Evolutionary conservation across 2,329 filamentous ascomycete species (phyloP).

Genomic region (Paecilomyces formosus): DNA sequence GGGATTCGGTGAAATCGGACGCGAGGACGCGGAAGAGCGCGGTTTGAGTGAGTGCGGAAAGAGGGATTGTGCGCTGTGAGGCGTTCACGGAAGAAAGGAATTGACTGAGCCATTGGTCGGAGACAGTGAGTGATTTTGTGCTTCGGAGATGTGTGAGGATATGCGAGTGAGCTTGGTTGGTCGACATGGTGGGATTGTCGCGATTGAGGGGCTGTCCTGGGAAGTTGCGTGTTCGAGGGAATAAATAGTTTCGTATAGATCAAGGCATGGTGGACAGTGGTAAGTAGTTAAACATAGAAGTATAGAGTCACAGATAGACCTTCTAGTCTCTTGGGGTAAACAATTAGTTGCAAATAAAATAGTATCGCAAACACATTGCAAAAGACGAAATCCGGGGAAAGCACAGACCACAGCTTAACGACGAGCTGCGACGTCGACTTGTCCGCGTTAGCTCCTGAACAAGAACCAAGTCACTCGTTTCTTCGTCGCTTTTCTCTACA

Average conservation of each 20-base stretch:
- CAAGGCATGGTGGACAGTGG: not conserved
- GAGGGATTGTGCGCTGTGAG: constrained; percentile 48
- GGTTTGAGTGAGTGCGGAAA: constrained; percentile 68
- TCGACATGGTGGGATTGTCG: not conserved
- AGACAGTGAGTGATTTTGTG: constrained; percentile 50
- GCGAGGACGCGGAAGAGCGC: constrained; percentile 73
- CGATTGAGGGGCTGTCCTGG: not conserved
- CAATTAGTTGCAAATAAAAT: not conserved
- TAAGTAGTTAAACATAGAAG: not conserved
- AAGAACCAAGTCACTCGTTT: not conserved
- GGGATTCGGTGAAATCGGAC: constrained; percentile 63
- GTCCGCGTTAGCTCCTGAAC: not conserved
- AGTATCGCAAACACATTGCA: not conserved
- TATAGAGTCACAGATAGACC: not conserved
- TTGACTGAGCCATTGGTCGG: constrained; percentile 53
- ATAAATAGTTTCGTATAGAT: not conserved
- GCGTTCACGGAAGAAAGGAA: constrained; percentile 52
- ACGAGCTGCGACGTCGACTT: constrained; percentile 5
- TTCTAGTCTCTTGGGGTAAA: not conserved
- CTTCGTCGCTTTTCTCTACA: not conserved
- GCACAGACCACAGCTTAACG: constrained; percentile 22
- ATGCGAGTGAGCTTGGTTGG: constrained; percentile 14
- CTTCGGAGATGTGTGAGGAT: constrained; percentile 48
- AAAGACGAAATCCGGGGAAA: constrained; percentile 6
- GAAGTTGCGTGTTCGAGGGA: not conserved